Conservation (phyloP, 2,329 filamentous ascomycete species). For the Pseudogymnoascus sp. region DNA sequence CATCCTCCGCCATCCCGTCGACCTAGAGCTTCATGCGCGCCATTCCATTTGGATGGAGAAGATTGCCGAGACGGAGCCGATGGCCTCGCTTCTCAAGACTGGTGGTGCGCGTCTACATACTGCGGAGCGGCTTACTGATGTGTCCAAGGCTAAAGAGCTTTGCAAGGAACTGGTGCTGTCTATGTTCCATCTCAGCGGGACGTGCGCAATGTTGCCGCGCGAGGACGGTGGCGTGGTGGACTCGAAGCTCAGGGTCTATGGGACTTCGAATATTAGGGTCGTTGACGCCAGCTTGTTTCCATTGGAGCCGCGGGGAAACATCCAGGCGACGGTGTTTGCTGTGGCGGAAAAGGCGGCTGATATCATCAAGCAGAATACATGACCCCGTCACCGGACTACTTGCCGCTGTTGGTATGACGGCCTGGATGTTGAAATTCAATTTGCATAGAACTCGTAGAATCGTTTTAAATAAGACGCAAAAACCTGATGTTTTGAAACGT, state of each 20-base stretch:
- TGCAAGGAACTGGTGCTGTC: constrained; percentile 9
- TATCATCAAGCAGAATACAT: constrained; percentile 8
- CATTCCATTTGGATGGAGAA: constrained; percentile 30
- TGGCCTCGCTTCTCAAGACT: constrained; percentile 26
- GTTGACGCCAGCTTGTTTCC: constrained; percentile 12
- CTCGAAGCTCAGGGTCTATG: constrained; percentile 8
- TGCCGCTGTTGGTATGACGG: neutral
- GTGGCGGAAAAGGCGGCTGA: constrained; percentile 10
- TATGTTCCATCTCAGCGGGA: constrained; percentile 21
- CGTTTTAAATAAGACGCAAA: neutral
- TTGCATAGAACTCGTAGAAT: neutral
- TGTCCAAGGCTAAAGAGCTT: constrained; percentile 10
- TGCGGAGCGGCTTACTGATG: neutral
- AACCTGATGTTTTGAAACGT: neutral
- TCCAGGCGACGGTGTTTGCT: constrained; percentile 7
- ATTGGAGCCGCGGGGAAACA: neutral
- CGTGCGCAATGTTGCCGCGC: constrained; percentile 21
- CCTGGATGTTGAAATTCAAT: neutral
- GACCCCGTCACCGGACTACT: neutral
- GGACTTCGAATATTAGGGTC: neutral
- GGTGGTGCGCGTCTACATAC: neutral
- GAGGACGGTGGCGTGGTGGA: constrained; percentile 18
- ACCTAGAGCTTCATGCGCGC: constrained; percentile 34
- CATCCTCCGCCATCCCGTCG: constrained; percentile 38
- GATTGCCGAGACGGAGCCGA: constrained; percentile 26